phyloP scores from a whole-genome alignment of 2,329 filamentous ascomycete species.

The Nannizziopsis arthrosporioides region DNA sequence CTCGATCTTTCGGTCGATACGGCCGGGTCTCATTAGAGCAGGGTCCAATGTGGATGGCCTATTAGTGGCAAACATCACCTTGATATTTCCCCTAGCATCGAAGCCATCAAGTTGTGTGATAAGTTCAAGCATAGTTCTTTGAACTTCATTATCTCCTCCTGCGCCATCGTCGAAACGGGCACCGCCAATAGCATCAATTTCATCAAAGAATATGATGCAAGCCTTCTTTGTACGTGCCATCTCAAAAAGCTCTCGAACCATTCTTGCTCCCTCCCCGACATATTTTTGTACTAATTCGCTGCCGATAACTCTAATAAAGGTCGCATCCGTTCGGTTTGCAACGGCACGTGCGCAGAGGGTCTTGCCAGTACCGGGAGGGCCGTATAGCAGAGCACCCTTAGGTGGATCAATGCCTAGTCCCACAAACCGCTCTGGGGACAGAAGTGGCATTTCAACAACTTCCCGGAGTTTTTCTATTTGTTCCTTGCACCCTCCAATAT shows the following conservation, averaged over 20 bases:
- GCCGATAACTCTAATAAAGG: constrained; percentile 96
- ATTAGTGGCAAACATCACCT: constrained; percentile 99
- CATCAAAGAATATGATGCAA: constrained; percentile 99
- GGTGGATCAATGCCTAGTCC: constrained; percentile 98
- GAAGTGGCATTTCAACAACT: constrained; percentile 94
- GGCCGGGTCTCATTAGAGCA: constrained; percentile 91
- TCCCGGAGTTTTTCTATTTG: constrained; percentile 98
- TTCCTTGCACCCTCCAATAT: constrained; percentile 98
- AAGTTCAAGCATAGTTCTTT: constrained; percentile 93
- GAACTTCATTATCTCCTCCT: constrained; percentile 93
- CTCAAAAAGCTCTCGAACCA: constrained; percentile 97
- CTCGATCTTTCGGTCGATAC: constrained; percentile 98
- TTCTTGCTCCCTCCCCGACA: constrained; percentile 91
- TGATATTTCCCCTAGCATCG: constrained; percentile 94
- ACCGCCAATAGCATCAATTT: constrained; percentile 92
- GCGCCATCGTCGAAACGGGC: constrained; percentile 94
- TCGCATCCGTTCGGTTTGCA: constrained; percentile 94
- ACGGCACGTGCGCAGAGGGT: constrained; percentile 95
- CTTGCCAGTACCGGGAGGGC: constrained; percentile 96
- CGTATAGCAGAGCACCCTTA: constrained; percentile 92
- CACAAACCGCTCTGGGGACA: constrained; percentile 94
- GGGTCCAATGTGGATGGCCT: constrained; percentile 88
- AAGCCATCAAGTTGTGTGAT: constrained; percentile 97
- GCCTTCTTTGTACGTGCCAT: constrained; percentile 99
- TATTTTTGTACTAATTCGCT: constrained; percentile 98